Evolutionary conservation across 768 basidiomycete genomes (phyloP), one percentile per base, ranked within the genome.

Genomic region (Collybiopsis luxurians): DNA sequence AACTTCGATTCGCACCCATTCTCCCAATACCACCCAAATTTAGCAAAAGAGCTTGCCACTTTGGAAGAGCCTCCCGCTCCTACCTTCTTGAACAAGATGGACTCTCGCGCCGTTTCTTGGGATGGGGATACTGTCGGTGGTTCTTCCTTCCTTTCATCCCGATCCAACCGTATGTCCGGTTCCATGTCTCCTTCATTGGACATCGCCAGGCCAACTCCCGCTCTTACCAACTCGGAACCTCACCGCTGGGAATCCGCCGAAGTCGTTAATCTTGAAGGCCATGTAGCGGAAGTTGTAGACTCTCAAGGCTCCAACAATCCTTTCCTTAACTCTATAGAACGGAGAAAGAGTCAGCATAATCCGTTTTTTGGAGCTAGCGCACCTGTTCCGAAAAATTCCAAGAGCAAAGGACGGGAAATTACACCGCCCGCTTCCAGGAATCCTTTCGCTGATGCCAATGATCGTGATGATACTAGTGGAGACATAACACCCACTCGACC

Each of bases 191-290:
- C 85, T 10, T 72, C 74, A 38, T 57, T 73, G 24, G 76, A 73
- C 49, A 76, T 78, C 65, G 85, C 83, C 31, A 84, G 83, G 64
- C 81, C 79, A 59, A 89, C 87, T 4, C 87, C 88, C 45, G 73
- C 74, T 7, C 80, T 84, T 12, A 82, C 75, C 26, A 63, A 69
- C 3, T 77, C 81, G 1, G 70, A 76, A 15, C 66, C 71, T 2
- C 87, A 90, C 70, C 76, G 67, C 46, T 89, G 87, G 87, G 82
- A 90, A 67, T 84, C 83, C 7, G 86, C 86, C 2, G 83, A 87
- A 63, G 83, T 88, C 19, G 61, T 87, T 50, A 71, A 80, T 54
- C 72, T 71, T 45, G 75, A 79, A 30, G 71, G 67, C 28, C 67
- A 69, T 43, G 50, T 64, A 1, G 67, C 66, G 15, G 70, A 75